Conservation (phyloP, 306 rosid species). For the Dryas alaskensis region DNA sequence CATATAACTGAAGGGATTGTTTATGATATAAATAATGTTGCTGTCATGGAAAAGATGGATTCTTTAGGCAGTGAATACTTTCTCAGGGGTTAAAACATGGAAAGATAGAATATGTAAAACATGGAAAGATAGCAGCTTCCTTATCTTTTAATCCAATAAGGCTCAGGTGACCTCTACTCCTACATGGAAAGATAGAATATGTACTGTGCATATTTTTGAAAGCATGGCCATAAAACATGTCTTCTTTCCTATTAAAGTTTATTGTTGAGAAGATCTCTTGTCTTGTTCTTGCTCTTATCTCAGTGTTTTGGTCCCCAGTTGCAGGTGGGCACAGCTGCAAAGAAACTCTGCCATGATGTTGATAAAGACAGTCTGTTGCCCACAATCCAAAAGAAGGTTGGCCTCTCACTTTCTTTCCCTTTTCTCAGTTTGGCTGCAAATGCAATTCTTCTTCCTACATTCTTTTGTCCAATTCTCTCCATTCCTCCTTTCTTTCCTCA, state of each 20-base stretch:
- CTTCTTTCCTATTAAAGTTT: constrained; percentile 42
- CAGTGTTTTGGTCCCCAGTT: constrained; percentile 59
- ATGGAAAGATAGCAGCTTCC: too few species aligned
- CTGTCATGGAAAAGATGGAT: constrained; percentile 15
- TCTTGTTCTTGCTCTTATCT: constrained; percentile 41
- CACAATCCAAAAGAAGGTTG: constrained; percentile 51
- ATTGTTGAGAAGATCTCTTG: constrained; percentile 37
- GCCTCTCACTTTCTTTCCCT: constrained; percentile 38
- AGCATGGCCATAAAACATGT: constrained; percentile 30
- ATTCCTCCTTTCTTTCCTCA: constrained; percentile 18
- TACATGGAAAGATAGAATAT: constrained; percentile 31
- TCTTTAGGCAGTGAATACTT: constrained; percentile 5
- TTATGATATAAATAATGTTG: not conserved
- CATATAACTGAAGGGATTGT: too few species aligned
- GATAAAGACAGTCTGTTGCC: constrained; percentile 51
- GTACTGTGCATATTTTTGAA: constrained; percentile 22
- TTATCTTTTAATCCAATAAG: constrained; percentile 21
- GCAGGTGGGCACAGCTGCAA: constrained; percentile 57
- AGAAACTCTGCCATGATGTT: constrained; percentile 42
- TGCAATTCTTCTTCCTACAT: constrained; percentile 20
- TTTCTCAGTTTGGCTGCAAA: constrained; percentile 30
- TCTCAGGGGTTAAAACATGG: constrained; percentile 13
- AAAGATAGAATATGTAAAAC: too few species aligned
- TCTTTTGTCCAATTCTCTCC: constrained; percentile 27
- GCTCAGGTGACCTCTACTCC: constrained; percentile 21